A percentile compares a stretch with the other conserved stretches of the same genome.
Evolutionary conservation across 2,329 filamentous ascomycete genomes (phyloP).

Genomic region (Neoarthrinium moseri): DNA sequence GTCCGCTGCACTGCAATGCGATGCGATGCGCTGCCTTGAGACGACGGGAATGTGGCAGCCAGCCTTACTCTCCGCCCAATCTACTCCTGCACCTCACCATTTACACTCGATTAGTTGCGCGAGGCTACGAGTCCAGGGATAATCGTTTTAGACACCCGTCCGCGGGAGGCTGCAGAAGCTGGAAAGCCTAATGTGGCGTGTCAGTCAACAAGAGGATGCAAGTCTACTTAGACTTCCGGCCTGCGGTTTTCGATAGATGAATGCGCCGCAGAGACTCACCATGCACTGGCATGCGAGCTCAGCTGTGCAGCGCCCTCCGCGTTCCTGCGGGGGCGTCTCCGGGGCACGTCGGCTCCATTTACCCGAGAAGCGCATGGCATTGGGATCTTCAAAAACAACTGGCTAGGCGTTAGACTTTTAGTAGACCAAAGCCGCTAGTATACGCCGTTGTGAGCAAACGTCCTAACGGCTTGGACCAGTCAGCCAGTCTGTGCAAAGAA

Average conservation of each 20-base stretch:
- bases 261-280: too few relatives aligned
- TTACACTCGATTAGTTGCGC: too few relatives aligned
- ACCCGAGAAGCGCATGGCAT: too few relatives aligned
- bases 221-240: not conserved
- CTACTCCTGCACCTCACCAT: not conserved
- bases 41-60: too few relatives aligned
- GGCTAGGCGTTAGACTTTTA: slow-evolving; percentile 2
- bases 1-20: slow-evolving; percentile 6
- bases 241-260: not conserved
- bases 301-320: too few relatives aligned
- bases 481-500: too few relatives aligned
- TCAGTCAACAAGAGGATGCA: not conserved
- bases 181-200: not conserved
- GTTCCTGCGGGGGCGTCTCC: too few relatives aligned
- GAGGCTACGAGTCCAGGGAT: not conserved
- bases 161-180: not conserved
- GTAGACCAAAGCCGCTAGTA: not conserved
- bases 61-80: too few relatives aligned
- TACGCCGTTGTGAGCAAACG: not conserved
- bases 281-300: too few relatives aligned
- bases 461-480: too few relatives aligned
- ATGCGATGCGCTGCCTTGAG: too few relatives aligned
- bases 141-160: not conserved
- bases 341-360: not conserved
- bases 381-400: not conserved